Evolutionary conservation across 768 basidiomycete genomes (phyloP).

Genomic region (Pisolithus tinctorius): DNA sequence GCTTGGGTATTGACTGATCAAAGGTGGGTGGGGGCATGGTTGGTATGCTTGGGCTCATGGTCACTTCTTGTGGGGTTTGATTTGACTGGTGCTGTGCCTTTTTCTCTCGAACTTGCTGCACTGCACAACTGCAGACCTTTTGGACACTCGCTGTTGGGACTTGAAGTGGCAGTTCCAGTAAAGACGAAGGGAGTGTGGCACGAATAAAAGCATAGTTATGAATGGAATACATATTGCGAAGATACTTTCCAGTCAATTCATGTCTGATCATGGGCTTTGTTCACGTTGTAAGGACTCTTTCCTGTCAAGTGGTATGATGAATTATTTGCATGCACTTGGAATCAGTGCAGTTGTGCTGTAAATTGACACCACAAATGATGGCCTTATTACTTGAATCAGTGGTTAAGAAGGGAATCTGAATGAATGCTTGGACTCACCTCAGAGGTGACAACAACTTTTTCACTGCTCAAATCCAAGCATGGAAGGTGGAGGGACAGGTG

Average conservation of each 20-base stretch:
- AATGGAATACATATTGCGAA: conserved; percentile 11
- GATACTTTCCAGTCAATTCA: conserved; percentile 2
- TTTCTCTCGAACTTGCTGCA: too few relatives aligned
- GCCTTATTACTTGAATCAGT: too few relatives aligned
- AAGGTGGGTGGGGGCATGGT: too few relatives aligned
- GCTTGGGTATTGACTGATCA: too few relatives aligned
- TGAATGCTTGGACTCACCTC: too few relatives aligned
- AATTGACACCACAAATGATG: not conserved
- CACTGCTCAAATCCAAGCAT: too few relatives aligned
- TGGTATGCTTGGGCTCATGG: too few relatives aligned
- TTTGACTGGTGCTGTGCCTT: too few relatives aligned
- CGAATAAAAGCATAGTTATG: conserved; percentile 12
- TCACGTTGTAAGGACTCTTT: not conserved
- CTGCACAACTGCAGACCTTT: not conserved
- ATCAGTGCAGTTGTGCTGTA: not conserved
- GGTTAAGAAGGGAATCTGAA: too few relatives aligned
- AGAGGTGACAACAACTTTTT: too few relatives aligned
- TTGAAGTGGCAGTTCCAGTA: not conserved
- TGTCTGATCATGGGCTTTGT: conserved; percentile 4
- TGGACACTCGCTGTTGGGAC: not conserved
- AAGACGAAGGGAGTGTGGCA: not conserved
- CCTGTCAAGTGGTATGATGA: not conserved
- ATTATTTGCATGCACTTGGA: not conserved
- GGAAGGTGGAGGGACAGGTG: too few relatives aligned
- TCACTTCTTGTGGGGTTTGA: too few relatives aligned